Conservation (phyloP, 2,329 filamentous ascomycete genomes). For the Ceratocystis cacaofunesta region DNA sequence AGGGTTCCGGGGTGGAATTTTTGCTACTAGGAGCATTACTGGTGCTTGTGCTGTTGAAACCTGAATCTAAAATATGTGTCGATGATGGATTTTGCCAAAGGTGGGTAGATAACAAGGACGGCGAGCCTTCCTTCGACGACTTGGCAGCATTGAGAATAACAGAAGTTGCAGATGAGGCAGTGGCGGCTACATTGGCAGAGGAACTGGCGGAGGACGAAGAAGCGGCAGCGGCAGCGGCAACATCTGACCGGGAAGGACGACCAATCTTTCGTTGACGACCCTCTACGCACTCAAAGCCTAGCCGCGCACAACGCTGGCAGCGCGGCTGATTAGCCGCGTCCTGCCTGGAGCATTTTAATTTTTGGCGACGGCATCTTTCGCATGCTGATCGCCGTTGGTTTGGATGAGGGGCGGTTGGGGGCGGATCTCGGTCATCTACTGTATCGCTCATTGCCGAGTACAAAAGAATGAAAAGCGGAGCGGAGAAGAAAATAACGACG, state of each 20-base stretch:
- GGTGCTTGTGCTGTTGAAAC: neutral
- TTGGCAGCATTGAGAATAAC: neutral
- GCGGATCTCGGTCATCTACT: neutral
- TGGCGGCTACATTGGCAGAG: neutral
- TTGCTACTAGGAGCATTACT: neutral
- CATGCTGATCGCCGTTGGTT: constrained; percentile 25
- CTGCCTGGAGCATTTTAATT: constrained; percentile 23
- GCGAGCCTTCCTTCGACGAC: neutral
- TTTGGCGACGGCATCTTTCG: constrained; percentile 24
- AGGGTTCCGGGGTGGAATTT: neutral
- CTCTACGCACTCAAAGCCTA: constrained; percentile 21
- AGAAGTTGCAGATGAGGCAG: neutral
- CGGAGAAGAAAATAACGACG: neutral
- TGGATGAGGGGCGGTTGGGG: constrained; percentile 20
- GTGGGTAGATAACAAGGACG: neutral
- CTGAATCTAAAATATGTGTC: constrained; percentile 5
- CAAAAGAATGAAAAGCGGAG: neutral
- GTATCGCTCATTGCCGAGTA: neutral
- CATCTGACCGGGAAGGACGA: constrained; percentile 21
- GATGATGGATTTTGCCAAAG: neutral
- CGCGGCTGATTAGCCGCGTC: constrained; percentile 17
- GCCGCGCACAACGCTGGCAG: constrained; percentile 23
- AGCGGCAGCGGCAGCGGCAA: neutral
- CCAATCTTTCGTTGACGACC: constrained; percentile 24
- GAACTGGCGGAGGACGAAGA: neutral